Conservation (phyloP, 768 basidiomycete species). For the Cystofilobasidium capitatum region DNA sequence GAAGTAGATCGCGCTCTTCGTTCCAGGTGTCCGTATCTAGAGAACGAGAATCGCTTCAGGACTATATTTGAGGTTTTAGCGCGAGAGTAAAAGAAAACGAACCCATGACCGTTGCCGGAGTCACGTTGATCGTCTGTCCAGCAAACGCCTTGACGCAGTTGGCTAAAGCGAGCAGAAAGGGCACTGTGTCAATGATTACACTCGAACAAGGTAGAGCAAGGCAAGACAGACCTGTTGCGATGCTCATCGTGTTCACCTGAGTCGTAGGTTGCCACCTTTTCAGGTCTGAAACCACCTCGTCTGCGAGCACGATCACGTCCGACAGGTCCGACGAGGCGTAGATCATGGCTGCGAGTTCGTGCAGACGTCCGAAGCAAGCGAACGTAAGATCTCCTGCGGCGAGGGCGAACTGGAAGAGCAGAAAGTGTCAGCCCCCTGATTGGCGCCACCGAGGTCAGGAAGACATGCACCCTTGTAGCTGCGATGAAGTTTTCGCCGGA, state of each 20-base stretch:
- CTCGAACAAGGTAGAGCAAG: not conserved
- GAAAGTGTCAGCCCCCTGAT: not conserved
- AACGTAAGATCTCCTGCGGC: not conserved
- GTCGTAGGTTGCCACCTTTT: slow-evolving; percentile 46
- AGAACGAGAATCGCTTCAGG: not conserved
- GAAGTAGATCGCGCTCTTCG: not conserved
- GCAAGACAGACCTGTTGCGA: not conserved
- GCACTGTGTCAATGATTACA: too few species aligned
- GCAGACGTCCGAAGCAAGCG: not conserved
- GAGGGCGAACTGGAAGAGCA: not conserved
- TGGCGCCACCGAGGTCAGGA: slow-evolving; percentile 40
- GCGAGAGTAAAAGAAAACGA: not conserved
- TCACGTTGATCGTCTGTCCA: slow-evolving; percentile 50
- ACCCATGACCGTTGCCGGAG: slow-evolving; percentile 43
- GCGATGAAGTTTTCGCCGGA: not conserved
- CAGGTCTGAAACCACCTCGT: slow-evolving; percentile 26
- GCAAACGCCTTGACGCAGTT: slow-evolving; percentile 58
- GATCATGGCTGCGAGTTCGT: not conserved
- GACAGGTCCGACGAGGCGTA: slow-evolving; percentile 4
- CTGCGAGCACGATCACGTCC: slow-evolving; percentile 17
- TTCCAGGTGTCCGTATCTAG: not conserved
- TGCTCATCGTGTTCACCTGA: slow-evolving; percentile 53
- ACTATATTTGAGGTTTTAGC: not conserved
- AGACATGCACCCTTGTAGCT: slow-evolving; percentile 43
- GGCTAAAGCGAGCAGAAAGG: slow-evolving; percentile 44